phyloP scores from a whole-genome alignment of 2,329 filamentous ascomycete species.

The Epichloe coenophiala region DNA sequence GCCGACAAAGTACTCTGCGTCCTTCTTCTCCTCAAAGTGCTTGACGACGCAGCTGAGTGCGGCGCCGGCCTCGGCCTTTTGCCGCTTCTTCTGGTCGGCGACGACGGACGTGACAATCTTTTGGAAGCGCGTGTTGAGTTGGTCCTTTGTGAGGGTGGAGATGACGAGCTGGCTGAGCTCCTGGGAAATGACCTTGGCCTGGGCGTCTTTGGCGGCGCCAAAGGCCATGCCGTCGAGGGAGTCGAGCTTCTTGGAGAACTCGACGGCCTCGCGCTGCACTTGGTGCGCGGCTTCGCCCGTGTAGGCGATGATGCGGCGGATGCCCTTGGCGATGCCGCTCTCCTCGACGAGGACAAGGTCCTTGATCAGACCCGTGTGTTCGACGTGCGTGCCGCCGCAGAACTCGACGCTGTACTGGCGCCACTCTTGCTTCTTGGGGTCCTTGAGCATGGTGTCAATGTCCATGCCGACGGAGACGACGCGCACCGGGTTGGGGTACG shows the following conservation, averaged over 20 bases:
- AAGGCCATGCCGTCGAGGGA: conserved; percentile 59
- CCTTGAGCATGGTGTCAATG: conserved; percentile 70
- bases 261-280: conserved; percentile 63
- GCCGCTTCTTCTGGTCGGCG: conserved; percentile 82
- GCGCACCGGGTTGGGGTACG: conserved; percentile 91
- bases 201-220: conserved; percentile 64
- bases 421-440: conserved; percentile 76
- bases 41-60: conserved; percentile 67
- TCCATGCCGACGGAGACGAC: conserved; percentile 90
- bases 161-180: conserved; percentile 73
- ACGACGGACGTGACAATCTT: conserved; percentile 73
- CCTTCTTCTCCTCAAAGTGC: conserved; percentile 64
- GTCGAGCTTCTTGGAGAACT: conserved; percentile 59
- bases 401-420: conserved; percentile 85
- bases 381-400: conserved; percentile 92
- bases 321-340: conserved; percentile 93
- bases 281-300: conserved; percentile 79
- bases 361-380: conserved; percentile 86
- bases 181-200: conserved; percentile 63
- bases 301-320: conserved; percentile 87
- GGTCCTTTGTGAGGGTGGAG: conserved; percentile 71
- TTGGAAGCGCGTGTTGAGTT: conserved; percentile 62
- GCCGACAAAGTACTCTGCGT: conserved; percentile 55
- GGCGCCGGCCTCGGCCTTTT: conserved; percentile 83
- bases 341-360: conserved; percentile 89